Percentiles rank a stretch among this genome's conserved stretches.
Evolutionary conservation across 306 rosid species (phyloP).

Genomic region (Corylus avellana): DNA sequence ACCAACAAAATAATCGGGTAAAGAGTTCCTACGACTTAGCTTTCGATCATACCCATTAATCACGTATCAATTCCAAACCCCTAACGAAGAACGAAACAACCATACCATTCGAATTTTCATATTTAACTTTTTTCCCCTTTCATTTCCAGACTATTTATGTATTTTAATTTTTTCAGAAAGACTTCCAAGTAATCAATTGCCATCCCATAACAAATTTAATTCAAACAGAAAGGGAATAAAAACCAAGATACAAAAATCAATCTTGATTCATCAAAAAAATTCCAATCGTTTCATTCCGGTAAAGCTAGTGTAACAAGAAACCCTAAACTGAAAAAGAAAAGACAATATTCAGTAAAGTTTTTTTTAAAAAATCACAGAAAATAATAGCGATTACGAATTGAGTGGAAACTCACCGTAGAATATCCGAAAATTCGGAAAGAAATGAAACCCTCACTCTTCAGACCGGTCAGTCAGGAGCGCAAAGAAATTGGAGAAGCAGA

Average conservation of each 20-base stretch:
- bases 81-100: background rate
- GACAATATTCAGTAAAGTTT: background rate
- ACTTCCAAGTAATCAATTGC: background rate
- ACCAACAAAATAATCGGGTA: background rate
- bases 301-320: background rate
- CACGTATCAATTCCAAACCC: background rate
- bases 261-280: no score
- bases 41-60: background rate
- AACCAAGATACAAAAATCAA: background rate
- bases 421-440: background rate
- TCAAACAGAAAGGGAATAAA: background rate
- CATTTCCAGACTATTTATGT: background rate
- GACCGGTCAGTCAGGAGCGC: conserved; percentile 29
- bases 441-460: conserved; percentile 30
- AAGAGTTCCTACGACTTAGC: background rate
- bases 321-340: background rate
- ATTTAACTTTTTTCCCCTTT: background rate
- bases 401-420: conserved; percentile 39
- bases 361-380: background rate
- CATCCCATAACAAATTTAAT: background rate
- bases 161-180: background rate
- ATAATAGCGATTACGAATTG: background rate
- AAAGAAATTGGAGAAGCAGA: background rate
- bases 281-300: no score
- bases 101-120: background rate